Evolutionary conservation across 441 rosid species (phyloP), one percentile per base, ranked within the genome.

Genomic region (Croton laevigatus): DNA sequence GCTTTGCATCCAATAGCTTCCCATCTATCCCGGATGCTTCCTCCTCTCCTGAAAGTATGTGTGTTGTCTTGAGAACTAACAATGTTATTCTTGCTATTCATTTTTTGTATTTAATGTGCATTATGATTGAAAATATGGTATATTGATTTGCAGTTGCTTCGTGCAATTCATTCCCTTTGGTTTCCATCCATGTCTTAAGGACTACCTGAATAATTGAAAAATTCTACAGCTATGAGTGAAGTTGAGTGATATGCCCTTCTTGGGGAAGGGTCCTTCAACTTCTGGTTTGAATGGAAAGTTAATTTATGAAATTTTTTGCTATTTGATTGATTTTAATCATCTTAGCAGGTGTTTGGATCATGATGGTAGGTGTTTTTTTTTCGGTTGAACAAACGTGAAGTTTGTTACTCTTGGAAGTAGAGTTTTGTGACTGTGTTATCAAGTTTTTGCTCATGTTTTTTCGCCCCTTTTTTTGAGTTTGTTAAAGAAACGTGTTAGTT

Each of bases 1-100:
- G 69, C 76, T 71, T 57, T 76, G 71, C 98, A 95, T 83, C 99
- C 99, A 52, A 86, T 95, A 90, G 94, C 94, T 79, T 86, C 87
- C 67, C 99, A 95, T 82, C 84, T 95, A 57, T 86, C 96, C 32
- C 93, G 99, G 99, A 95, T 95, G 97, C 82, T 93, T 77, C 98
- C 98, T 77, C 97, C 99, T 74, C 95, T 95, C 68, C 71, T 91
- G 72, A 95, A 89, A 77, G 99, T 95, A 85, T 57, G 87, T 53
- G 7, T 63, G 32, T 65, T 54, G 19, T 59, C 60, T 62, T 32
- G 57, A 44, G 45, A 72, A 66, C n/a, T 51, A 17, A 51, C 36
- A 20, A 13, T 69, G 17, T 38, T 52, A n/a, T 6, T 45, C 20
- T 36, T 66, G 11, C 67, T 42, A 8, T 59, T 65, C 55, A 46